Evolutionary conservation across 495 filamentous ascomycete genomes (phyloP), one percentile per base, ranked within the genome.

Genomic region (Echria macrotheca): DNA sequence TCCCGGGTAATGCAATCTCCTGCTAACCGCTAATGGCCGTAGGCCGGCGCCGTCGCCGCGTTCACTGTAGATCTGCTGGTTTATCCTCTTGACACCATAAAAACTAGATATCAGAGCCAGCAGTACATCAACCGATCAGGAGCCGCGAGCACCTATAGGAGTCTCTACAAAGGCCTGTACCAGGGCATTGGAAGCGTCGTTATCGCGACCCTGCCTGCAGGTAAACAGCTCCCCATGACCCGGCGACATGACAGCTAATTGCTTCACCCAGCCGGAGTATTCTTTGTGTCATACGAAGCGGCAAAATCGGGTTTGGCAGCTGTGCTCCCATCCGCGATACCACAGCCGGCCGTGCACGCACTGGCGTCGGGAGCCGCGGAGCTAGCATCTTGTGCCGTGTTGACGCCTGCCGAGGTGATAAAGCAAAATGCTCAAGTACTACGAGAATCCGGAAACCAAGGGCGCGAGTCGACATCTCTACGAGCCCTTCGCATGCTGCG

Each of bases 381-480:
- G 61, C 75, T 87, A 46, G 85, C 89, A 2, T 88, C 87, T 4
- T 95, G 91, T 60, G 69, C 84, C 22, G 85, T 96, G 42, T 77
- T 95, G 32, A 91, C 90, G 0, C 91, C 91, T 0, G 86, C 89
- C 29, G 90, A 96, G 63, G 87, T 95, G 7, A 73, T 95, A 29
- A 96, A 96, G 68, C 90, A 95, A 55, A 95, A 95, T 66, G 87
- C 90, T 2, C 91, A 96, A 64, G 84, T 94, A 58, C 54, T 74
- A 11, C 68, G 58, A 24, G 60, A 54, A 8, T 45, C 58, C 9
- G 44, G 43, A 22, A 22, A 29, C 1, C 15, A 24, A 33, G n/a
- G 17, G 17, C 32, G 31, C 7, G 40, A 44, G 4, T 74, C 73
- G 2, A 68, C 71, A 3, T 74, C 73, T 2, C 54, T 75, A 1